A percentile compares a stretch with the other conserved stretches of the same genome.
These are phyloP conservation scores for Orbilia oligospora DNA, from an alignment of 2,329 filamentous ascomycete genomes.

Conservation along the genomic window DNA sequence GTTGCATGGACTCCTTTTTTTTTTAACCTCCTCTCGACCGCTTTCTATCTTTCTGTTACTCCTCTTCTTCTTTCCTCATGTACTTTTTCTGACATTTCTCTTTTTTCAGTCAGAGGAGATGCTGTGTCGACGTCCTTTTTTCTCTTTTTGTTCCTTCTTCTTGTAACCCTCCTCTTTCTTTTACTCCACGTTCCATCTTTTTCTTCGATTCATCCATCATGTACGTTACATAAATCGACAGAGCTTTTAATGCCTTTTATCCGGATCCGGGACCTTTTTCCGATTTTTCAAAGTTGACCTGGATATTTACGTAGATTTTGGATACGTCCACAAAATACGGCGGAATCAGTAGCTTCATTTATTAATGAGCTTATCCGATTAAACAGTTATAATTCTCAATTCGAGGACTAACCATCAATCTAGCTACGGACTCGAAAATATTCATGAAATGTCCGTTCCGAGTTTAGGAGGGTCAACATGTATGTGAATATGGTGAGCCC, in stretches of 20 bases:
- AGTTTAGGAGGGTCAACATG: too few relatives aligned
- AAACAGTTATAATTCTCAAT: too few relatives aligned
- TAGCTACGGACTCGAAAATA: too few relatives aligned
- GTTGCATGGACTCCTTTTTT: conserved; percentile 47
- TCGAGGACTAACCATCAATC: too few relatives aligned
- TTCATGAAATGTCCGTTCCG: too few relatives aligned
- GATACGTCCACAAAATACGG: too few relatives aligned
- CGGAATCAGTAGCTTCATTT: too few relatives aligned
- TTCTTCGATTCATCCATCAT: conserved; percentile 33
- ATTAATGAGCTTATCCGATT: too few relatives aligned
- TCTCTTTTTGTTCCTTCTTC: not conserved
- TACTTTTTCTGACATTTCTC: conserved; percentile 19
- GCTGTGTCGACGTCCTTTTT: conserved; percentile 6
- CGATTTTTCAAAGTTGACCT: too few relatives aligned
- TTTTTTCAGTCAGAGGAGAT: conserved; percentile 12
- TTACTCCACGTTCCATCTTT: not conserved
- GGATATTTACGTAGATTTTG: too few relatives aligned
- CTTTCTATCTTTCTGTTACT: not conserved
- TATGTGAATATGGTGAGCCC: too few relatives aligned
- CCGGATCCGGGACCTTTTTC: not conserved
- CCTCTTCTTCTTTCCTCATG: not conserved
- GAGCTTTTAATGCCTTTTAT: conserved; percentile 46
- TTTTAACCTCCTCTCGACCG: not conserved
- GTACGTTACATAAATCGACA: conserved; percentile 58
- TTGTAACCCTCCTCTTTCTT: conserved; percentile 8